phyloP scores from a whole-genome alignment of 352 stramenopile species.

The Pythium inflatum region DNA sequence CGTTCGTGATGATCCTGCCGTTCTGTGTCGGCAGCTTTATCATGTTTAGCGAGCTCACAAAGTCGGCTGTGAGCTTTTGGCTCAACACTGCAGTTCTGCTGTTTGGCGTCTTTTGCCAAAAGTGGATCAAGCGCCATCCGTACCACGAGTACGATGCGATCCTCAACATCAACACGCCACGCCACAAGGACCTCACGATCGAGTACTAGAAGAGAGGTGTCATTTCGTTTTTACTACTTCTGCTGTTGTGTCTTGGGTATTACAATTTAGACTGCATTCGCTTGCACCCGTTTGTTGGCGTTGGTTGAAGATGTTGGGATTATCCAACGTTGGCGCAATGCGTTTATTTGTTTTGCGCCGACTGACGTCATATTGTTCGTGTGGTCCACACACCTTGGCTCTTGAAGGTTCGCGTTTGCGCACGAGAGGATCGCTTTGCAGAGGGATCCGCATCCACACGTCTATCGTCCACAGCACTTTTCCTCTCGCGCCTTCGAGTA shows the following conservation, averaged over 20 bases:
- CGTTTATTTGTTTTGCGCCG: no score
- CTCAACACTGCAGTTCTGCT: slow-evolving; percentile 61
- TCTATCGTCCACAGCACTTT: neutral
- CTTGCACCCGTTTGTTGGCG: no score
- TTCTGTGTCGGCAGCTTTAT: slow-evolving; percentile 68
- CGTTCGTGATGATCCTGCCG: slow-evolving; percentile 49
- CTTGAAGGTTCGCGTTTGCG: slow-evolving; percentile 28
- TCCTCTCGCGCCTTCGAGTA: neutral
- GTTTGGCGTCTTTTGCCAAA: slow-evolving; percentile 56
- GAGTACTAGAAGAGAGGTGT: no score
- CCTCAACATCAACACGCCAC: slow-evolving; percentile 38
- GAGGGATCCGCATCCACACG: neutral
- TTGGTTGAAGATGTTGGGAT: no score
- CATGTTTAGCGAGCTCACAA: slow-evolving; percentile 70
- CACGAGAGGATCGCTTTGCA: slow-evolving; percentile 2
- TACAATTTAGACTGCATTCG: no score
- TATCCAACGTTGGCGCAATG: no score
- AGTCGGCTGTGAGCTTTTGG: slow-evolving; percentile 68
- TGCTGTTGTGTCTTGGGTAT: no score
- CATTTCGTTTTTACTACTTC: no score
- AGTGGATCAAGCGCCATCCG: slow-evolving; percentile 64
- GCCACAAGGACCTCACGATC: slow-evolving; percentile 51
- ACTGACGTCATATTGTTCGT: slow-evolving; percentile 17
- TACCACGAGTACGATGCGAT: slow-evolving; percentile 68
- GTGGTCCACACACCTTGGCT: slow-evolving; percentile 7